Conservation (phyloP, 2,329 filamentous ascomycete species). For the Ceratocystis alfenasii region DNA sequence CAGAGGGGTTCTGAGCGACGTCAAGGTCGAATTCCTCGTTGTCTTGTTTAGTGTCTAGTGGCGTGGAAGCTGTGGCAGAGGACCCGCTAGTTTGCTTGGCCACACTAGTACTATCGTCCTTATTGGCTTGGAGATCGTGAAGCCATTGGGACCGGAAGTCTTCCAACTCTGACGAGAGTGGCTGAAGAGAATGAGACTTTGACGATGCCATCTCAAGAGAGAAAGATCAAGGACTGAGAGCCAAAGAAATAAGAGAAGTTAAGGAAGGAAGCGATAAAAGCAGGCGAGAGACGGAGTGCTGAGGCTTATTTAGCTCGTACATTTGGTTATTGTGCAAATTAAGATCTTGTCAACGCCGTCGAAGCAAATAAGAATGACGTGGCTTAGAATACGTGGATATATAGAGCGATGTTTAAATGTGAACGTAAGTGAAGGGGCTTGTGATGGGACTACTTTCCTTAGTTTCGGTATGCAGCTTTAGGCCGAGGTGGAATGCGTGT, state of each 20-base stretch:
- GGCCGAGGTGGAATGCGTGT: neutral
- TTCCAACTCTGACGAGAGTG: conserved; percentile 54
- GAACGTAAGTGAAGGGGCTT: neutral
- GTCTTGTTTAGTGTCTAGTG: neutral
- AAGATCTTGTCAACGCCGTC: neutral
- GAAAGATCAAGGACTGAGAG: neutral
- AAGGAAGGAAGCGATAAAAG: neutral
- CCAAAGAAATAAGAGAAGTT: too few species aligned
- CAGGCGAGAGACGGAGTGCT: neutral
- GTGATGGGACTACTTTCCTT: neutral
- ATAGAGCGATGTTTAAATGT: neutral
- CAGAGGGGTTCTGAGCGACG: conserved; percentile 25
- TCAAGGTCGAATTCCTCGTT: conserved; percentile 6
- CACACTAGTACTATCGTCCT: conserved; percentile 25
- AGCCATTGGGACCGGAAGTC: conserved; percentile 78
- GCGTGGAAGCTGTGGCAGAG: conserved; percentile 10
- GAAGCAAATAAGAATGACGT: too few species aligned
- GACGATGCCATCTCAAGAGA: conserved; percentile 7
- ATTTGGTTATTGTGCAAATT: neutral
- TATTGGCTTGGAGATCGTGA: conserved; percentile 50
- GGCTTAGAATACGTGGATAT: neutral
- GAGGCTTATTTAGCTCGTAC: neutral
- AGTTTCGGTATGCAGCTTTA: neutral
- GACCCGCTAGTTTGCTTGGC: conserved; percentile 28
- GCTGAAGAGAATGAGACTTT: neutral